Conservation (phyloP, 73 alveolate genomes). For the Durusdinium trenchii region DNA sequence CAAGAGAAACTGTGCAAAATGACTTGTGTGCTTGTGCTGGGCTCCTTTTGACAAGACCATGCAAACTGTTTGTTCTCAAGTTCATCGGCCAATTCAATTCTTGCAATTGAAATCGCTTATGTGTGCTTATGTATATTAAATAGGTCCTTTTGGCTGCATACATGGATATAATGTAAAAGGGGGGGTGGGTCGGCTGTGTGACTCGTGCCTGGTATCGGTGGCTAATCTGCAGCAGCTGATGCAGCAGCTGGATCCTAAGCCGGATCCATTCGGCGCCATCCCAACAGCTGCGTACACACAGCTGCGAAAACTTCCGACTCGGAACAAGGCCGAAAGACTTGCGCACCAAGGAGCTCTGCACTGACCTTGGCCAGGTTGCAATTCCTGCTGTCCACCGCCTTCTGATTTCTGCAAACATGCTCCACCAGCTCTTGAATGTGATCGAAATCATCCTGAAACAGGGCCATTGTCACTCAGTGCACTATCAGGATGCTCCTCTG, state of each 20-base stretch:
- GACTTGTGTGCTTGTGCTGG: too few relatives aligned
- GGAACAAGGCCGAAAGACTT: not conserved
- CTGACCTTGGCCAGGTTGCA: slow-evolving; percentile 65
- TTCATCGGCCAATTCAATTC: too few relatives aligned
- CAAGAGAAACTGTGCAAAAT: too few relatives aligned
- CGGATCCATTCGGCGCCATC: not conserved
- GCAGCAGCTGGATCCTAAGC: slow-evolving; percentile 49
- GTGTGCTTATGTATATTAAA: too few relatives aligned
- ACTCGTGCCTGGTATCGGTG: slow-evolving; percentile 56
- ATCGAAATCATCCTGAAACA: slow-evolving; percentile 47
- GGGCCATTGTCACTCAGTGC: too few relatives aligned
- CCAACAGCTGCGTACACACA: not conserved
- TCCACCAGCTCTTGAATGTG: slow-evolving; percentile 66
- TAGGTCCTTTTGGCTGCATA: too few relatives aligned
- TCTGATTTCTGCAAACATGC: not conserved
- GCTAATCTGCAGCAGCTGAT: slow-evolving; percentile 46
- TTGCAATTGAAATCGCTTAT: too few relatives aligned
- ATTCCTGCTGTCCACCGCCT: slow-evolving; percentile 22
- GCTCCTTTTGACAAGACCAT: too few relatives aligned
- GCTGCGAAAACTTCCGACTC: not conserved
- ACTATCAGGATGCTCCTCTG: too few relatives aligned
- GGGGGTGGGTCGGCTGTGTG: too few relatives aligned
- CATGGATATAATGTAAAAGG: too few relatives aligned
- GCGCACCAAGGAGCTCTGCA: slow-evolving; percentile 33
- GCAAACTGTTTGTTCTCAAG: too few relatives aligned